These are phyloP conservation scores for Kentomonas sorsogonicus DNA, from an alignment of 208 protist species.

Conservation along the genomic window DNA sequence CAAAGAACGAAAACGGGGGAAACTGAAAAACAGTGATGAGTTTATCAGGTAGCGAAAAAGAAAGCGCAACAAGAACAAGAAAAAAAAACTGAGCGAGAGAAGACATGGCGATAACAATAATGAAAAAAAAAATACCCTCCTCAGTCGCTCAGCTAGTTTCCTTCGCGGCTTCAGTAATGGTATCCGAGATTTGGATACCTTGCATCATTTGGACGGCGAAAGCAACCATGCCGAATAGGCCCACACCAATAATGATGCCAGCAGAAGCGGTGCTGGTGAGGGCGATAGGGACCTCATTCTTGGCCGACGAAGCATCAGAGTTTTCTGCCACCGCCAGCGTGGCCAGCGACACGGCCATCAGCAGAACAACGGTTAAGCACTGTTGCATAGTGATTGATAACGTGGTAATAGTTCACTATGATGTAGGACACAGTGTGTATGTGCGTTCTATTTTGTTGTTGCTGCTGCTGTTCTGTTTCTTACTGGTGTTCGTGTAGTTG, in stretches of 20 bases:
- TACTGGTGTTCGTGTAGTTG: not conserved
- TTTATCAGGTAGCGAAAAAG: no score
- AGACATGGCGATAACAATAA: no score
- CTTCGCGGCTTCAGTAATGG: no score
- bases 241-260: constrained; percentile 54
- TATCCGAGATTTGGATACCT: constrained; percentile 71
- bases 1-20: constrained; percentile 16
- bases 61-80: no score
- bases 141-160: no score
- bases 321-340: constrained; percentile 9
- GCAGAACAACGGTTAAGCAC: not conserved
- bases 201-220: constrained; percentile 74
- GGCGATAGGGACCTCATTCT: constrained; percentile 35
- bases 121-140: not conserved
- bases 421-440: no score
- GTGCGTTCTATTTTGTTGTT: no score
- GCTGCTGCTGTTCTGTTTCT: not conserved
- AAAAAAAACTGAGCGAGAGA: no score
- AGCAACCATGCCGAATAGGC: constrained; percentile 48
- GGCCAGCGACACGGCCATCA: constrained; percentile 16
- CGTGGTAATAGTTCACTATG: not conserved
- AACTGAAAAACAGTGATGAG: constrained; percentile 22
- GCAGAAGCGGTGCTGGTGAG: constrained; percentile 59
- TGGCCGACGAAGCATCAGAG: constrained; percentile 10
- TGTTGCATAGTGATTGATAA: constrained; percentile 6